Base-by-base conservation (phyloP, 2,329 filamentous ascomycete species). In the Colletotrichum godetiae region DNA sequence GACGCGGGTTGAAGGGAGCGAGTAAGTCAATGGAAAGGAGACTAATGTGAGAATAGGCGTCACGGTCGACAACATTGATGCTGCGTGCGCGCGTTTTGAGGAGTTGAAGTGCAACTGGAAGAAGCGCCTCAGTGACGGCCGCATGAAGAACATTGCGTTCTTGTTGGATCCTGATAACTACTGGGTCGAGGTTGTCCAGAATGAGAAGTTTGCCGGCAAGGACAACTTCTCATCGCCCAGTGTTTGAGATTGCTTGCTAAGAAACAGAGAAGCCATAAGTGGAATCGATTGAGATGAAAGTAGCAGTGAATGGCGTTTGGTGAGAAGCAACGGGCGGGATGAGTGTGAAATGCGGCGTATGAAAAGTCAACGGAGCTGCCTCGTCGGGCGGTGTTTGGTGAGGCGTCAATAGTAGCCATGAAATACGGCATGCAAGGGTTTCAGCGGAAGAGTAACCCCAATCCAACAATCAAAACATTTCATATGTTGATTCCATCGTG, bases 121-220 rank as follows among this genome's bases (percentile, higher is more conserved):
- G 91, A 98, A 98, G 91, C 89, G 94, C 76, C 88, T 98, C 74
- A 97, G 94, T 2, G 96, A 98, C 75, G 96, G 96, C 2, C 87
- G 90, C 58, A 98, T 98, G 95, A 96, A 94, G 88, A 94, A 97
- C 76, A 92, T 98, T 67, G 97, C 97, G 0, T 98, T 98, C 80
- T 85, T 98, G 59, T 86, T 98, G 60, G 96, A 96, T 77, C 95
- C 95, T 0, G 95, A 98, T 83, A 90, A 89, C 61, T 97, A 97
- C 84, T 97, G 93, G 94, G 89, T 95, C 67, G 91, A 93, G 83
- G 80, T 92, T 78, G 87, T 98, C 63, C 94, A 97, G 85, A 97
- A 97, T 78, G 92, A 94, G 84, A 87, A 86, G 67, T 86, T 93
- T 72, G 88, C 84, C 6, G 86, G 85, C 61, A 85, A 89, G 83